Conservation (phyloP, 306 rosid species). For the Vicia faba region DNA sequence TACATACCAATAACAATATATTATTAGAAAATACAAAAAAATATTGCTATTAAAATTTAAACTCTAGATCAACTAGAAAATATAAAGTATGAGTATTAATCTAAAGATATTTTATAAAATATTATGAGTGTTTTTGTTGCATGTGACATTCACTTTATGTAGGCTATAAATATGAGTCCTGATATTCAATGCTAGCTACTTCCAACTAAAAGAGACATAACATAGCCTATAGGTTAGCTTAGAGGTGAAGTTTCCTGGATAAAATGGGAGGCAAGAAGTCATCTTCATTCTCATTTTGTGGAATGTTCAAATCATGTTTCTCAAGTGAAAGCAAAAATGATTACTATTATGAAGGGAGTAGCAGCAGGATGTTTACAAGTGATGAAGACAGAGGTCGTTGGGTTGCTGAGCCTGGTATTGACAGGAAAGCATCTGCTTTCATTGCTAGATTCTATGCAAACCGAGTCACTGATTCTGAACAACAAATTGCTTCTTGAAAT, state of each 20-base stretch:
- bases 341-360: slow-evolving; percentile 57
- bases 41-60: too few relatives aligned
- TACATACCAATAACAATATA: too few relatives aligned
- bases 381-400: slow-evolving; percentile 79
- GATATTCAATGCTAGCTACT: slow-evolving; percentile 30
- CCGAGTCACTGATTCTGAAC: slow-evolving; percentile 58
- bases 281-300: slow-evolving; percentile 66
- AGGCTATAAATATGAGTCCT: slow-evolving; percentile 50
- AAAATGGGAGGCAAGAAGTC: slow-evolving; percentile 58
- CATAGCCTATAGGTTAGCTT: slow-evolving; percentile 12
- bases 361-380: slow-evolving; percentile 67
- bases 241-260: slow-evolving; percentile 27
- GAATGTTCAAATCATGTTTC: slow-evolving; percentile 65
- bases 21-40: too few relatives aligned
- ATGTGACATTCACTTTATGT: slow-evolving; percentile 11
- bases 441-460: slow-evolving; percentile 72
- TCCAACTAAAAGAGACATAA: background rate
- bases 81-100: too few relatives aligned
- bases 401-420: slow-evolving; percentile 95
- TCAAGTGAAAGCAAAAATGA: slow-evolving; percentile 49
- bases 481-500: slow-evolving; percentile 46
- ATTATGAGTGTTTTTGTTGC: slow-evolving; percentile 2
- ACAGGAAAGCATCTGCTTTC: slow-evolving; percentile 75
- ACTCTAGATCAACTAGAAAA: too few relatives aligned
- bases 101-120: too few relatives aligned